phyloP scores from a whole-genome alignment of 768 basidiomycete species.

The Podaxis rugospora region DNA sequence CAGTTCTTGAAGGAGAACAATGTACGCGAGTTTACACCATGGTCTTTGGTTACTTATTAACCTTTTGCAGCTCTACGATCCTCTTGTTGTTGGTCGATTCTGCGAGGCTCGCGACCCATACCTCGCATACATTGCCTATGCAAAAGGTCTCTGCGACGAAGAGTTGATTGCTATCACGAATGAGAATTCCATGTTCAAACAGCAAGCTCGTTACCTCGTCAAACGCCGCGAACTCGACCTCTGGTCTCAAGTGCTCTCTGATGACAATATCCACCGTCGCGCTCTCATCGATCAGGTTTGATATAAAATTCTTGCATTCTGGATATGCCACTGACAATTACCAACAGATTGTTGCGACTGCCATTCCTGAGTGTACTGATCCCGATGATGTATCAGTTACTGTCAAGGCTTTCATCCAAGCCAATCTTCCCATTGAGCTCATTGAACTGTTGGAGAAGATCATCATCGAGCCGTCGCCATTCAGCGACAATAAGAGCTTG shows the following conservation, averaged over 20 bases:
- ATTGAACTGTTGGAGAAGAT: slow-evolving; percentile 99
- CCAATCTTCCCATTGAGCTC: slow-evolving; percentile 94
- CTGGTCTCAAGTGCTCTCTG: slow-evolving; percentile 91
- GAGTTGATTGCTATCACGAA: slow-evolving; percentile 97
- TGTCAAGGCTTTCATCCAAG: slow-evolving; percentile 97
- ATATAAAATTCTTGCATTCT: background rate
- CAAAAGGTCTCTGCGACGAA: slow-evolving; percentile 98
- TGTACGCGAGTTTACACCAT: slow-evolving; percentile 39
- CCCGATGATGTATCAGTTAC: slow-evolving; percentile 98
- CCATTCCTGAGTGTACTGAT: slow-evolving; percentile 94
- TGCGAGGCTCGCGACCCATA: slow-evolving; percentile 98
- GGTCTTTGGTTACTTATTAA: slow-evolving; percentile 8
- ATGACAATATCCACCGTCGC: slow-evolving; percentile 89
- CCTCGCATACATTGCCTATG: slow-evolving; percentile 98
- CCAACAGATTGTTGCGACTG: slow-evolving; percentile 82
- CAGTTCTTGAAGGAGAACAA: slow-evolving; percentile 98
- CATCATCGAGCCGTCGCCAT: slow-evolving; percentile 93
- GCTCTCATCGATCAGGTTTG: slow-evolving; percentile 87
- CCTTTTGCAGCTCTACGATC: slow-evolving; percentile 78
- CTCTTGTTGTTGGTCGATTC: slow-evolving; percentile 96
- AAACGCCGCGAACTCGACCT: slow-evolving; percentile 93
- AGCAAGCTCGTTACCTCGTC: slow-evolving; percentile 96
- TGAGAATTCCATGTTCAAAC: slow-evolving; percentile 99
- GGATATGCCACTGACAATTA: background rate
- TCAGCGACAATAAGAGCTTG: slow-evolving; percentile 95